Evolutionary conservation across 2,329 filamentous ascomycete species (phyloP).

Genomic region (Magnaporthiopsis incrustans): DNA sequence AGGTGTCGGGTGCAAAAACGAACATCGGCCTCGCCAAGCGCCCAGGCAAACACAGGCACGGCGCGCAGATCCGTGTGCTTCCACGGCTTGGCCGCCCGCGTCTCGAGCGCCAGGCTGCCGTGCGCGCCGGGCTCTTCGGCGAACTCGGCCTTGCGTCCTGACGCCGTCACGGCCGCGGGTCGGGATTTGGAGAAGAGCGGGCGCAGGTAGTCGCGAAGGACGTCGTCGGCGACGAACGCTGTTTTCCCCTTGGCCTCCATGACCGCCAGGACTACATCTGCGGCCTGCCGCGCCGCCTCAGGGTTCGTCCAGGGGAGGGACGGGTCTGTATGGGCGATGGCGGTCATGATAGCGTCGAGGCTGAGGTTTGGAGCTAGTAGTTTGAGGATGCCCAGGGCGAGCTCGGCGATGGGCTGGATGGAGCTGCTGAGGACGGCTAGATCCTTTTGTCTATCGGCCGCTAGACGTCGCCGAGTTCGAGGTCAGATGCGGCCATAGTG

Average conservation of each 20-base stretch:
- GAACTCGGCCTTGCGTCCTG: conserved; percentile 46
- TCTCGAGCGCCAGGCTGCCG: conserved; percentile 26
- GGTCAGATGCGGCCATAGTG: background rate
- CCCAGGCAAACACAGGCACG: conserved; percentile 54
- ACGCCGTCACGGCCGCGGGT: conserved; percentile 43
- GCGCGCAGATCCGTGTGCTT: conserved; percentile 45
- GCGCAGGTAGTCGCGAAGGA: conserved; percentile 57
- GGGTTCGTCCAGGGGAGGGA: conserved; percentile 21
- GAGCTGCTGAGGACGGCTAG: background rate
- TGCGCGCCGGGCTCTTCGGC: conserved; percentile 28
- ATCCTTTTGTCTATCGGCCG: conserved; percentile 1
- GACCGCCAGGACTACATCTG: conserved; percentile 13
- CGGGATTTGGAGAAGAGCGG: conserved; percentile 56
- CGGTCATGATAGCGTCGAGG: conserved; percentile 21
- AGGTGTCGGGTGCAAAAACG: conserved; percentile 16
- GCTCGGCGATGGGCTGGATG: conserved; percentile 11
- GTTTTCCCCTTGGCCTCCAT: conserved; percentile 17
- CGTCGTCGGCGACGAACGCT: conserved; percentile 41
- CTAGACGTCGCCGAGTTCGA: background rate
- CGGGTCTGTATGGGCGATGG: conserved; percentile 24
- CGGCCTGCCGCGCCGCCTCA: conserved; percentile 22
- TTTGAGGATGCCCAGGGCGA: conserved; percentile 13
- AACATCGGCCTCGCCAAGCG: conserved; percentile 42
- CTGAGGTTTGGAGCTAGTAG: conserved; percentile 11
- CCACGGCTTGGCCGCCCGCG: conserved; percentile 48